Conservation (phyloP, 805 yeast genomes). For the Alloascoidea africana region DNA sequence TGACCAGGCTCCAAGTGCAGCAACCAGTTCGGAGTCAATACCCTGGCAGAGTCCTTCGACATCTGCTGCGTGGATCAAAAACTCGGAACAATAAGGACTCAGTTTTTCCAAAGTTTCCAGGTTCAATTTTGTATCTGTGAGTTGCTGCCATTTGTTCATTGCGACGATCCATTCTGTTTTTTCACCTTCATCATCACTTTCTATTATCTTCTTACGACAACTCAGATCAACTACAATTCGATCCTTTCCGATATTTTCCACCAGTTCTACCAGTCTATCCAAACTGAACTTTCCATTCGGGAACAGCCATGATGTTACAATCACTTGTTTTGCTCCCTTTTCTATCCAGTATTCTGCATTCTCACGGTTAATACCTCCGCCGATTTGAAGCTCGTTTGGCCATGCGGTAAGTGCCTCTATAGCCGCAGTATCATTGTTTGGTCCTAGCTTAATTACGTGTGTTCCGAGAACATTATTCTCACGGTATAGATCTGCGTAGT, state of each 20-base stretch:
- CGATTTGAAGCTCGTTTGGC: conserved; percentile 68
- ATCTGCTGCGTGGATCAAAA: conserved; percentile 94
- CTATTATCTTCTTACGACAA: conserved; percentile 38
- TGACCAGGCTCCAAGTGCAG: conserved; percentile 59
- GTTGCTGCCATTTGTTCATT: conserved; percentile 92
- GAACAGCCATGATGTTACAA: conserved; percentile 85
- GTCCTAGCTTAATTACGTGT: conserved; percentile 88
- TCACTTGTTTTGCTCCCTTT: conserved; percentile 70
- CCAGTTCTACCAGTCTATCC: conserved; percentile 36
- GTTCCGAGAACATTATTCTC: conserved; percentile 50
- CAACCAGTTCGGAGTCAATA: conserved; percentile 68
- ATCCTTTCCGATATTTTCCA: conserved; percentile 40
- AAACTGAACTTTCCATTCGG: conserved; percentile 39
- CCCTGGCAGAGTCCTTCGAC: conserved; percentile 96
- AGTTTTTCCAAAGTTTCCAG: conserved; percentile 37
- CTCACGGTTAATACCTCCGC: conserved; percentile 74
- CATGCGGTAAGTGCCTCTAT: conserved; percentile 55
- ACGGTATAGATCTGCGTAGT: conserved; percentile 59
- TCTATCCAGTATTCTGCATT: conserved; percentile 75
- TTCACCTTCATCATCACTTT: conserved; percentile 13
- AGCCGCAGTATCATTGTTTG: conserved; percentile 75
- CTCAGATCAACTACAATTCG: conserved; percentile 80
- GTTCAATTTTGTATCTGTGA: conserved; percentile 50
- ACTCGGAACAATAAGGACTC: conserved; percentile 63
- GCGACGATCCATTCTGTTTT: conserved; percentile 85